A percentile compares a stretch with the other conserved stretches of the same genome.
These are phyloP conservation scores for Suhomyces bokatorum DNA, from an alignment of 1,139 yeast genomes.

Conservation along the genomic window DNA sequence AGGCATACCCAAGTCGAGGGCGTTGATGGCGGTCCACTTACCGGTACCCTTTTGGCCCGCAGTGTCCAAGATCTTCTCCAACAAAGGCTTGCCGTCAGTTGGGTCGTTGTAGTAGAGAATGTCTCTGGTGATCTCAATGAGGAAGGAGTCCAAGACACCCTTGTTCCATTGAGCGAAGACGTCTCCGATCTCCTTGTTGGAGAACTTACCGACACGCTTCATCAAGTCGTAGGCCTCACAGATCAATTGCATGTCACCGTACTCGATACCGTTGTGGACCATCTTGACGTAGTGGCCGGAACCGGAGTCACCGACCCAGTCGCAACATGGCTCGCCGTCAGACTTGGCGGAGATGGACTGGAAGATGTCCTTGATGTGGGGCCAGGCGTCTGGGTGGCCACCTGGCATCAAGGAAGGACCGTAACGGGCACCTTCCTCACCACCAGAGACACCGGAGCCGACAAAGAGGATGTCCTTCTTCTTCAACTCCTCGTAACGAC, in stretches of 20 bases:
- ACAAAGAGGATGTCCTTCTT: slow-evolving; percentile 87
- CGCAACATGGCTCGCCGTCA: slow-evolving; percentile 99
- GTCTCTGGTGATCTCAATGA: slow-evolving; percentile 95
- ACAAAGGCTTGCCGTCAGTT: slow-evolving; percentile 85
- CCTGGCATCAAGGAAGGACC: slow-evolving; percentile 99
- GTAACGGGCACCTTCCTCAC: slow-evolving; percentile 99
- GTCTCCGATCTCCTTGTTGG: slow-evolving; percentile 90
- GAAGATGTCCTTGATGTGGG: slow-evolving; percentile 94
- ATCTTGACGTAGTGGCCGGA: slow-evolving; percentile 98
- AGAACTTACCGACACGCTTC: slow-evolving; percentile 91
- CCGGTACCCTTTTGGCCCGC: slow-evolving; percentile 99
- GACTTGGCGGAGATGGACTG: slow-evolving; percentile 95
- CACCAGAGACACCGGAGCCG: slow-evolving; percentile 99
- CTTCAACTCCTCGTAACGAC: slow-evolving; percentile 90
- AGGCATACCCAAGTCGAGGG: slow-evolving; percentile 97
- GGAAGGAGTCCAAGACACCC: slow-evolving; percentile 96
- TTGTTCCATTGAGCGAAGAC: slow-evolving; percentile 93
- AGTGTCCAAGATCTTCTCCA: slow-evolving; percentile 92
- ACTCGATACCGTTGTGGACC: slow-evolving; percentile 99
- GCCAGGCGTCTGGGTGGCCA: slow-evolving; percentile 98
- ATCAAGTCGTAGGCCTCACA: slow-evolving; percentile 96
- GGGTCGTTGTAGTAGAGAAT: slow-evolving; percentile 85
- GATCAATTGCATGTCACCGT: slow-evolving; percentile 99
- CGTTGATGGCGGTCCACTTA: slow-evolving; percentile 99
- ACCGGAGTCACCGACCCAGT: slow-evolving; percentile 99